A percentile compares a stretch with the other conserved stretches of the same genome.
These are phyloP conservation scores for Colletotrichum kahawae DNA, from an alignment of 2,329 filamentous ascomycete genomes.

Conservation along the genomic window DNA sequence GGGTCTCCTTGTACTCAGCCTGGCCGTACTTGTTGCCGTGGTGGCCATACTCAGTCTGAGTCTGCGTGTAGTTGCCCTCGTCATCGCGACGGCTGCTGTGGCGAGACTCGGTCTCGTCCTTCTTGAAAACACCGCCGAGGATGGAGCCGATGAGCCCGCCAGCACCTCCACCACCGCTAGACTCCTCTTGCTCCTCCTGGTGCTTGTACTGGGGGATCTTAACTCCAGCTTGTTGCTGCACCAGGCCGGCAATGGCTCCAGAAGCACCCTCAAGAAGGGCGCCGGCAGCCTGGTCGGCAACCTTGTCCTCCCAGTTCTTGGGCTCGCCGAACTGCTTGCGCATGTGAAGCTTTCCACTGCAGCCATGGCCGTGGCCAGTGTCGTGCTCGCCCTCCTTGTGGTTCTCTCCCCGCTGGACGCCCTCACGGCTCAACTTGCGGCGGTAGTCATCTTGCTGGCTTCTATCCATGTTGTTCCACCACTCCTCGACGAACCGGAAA, in stretches of 20 bases:
- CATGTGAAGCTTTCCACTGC: conserved; percentile 78
- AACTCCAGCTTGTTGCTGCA: conserved; percentile 51
- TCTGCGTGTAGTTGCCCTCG: conserved; percentile 67
- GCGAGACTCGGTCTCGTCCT: conserved; percentile 59
- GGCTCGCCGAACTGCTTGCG: conserved; percentile 65
- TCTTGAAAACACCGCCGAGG: conserved; percentile 65
- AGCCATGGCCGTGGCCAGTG: conserved; percentile 85
- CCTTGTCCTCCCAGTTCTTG: conserved; percentile 59
- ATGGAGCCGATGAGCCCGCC: conserved; percentile 75
- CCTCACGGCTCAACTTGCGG: conserved; percentile 76
- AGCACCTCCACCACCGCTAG: conserved; percentile 68
- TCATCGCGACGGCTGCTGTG: conserved; percentile 57
- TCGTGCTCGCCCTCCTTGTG: conserved; percentile 87
- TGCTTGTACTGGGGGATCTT: conserved; percentile 38
- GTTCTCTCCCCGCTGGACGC: conserved; percentile 79
- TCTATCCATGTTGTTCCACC: conserved; percentile 76
- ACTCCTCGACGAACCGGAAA: conserved; percentile 80
- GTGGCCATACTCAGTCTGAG: conserved; percentile 65
- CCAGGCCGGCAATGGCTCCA: conserved; percentile 52
- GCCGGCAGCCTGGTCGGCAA: conserved; percentile 59
- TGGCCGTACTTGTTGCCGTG: conserved; percentile 63
- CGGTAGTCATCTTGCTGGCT: conserved; percentile 71
- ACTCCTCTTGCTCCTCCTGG: conserved; percentile 47
- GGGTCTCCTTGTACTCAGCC: conserved; percentile 63
- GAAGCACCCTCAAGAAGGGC: conserved; percentile 64